These are phyloP conservation scores for Colletotrichum gigasporum DNA, from an alignment of 2,329 filamentous ascomycete genomes.

Conservation along the genomic window DNA sequence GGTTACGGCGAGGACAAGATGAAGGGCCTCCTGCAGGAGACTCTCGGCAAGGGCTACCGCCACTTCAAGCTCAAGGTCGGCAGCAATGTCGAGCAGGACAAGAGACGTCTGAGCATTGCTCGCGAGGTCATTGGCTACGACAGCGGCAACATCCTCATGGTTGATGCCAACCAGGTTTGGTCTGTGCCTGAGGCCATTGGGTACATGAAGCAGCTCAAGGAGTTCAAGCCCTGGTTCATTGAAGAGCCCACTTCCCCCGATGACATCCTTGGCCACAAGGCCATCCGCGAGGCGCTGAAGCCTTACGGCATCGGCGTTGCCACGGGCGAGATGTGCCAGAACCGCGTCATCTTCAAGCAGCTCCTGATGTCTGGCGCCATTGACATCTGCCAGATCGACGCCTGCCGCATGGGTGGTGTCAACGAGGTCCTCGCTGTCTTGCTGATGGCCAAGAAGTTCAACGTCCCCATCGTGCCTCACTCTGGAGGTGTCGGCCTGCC, in stretches of 20 bases:
- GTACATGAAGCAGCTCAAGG: slow-evolving; percentile 83
- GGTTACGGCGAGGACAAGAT: slow-evolving; percentile 91
- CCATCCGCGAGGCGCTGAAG: slow-evolving; percentile 81
- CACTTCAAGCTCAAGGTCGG: slow-evolving; percentile 96
- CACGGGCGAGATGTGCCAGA: slow-evolving; percentile 96
- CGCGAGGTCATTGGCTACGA: slow-evolving; percentile 85
- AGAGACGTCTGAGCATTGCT: slow-evolving; percentile 75
- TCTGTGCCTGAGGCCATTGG: slow-evolving; percentile 88
- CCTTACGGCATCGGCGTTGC: slow-evolving; percentile 83
- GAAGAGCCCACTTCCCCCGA: slow-evolving; percentile 93
- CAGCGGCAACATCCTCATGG: slow-evolving; percentile 86
- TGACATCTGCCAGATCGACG: slow-evolving; percentile 90
- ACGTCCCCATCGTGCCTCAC: slow-evolving; percentile 87
- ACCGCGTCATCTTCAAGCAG: slow-evolving; percentile 94
- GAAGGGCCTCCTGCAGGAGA: slow-evolving; percentile 77
- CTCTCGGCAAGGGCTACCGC: slow-evolving; percentile 77
- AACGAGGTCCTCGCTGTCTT: slow-evolving; percentile 94
- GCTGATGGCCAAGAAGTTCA: slow-evolving; percentile 82
- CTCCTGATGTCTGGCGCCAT: slow-evolving; percentile 82
- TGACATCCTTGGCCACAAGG: slow-evolving; percentile 88
- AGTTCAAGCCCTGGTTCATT: slow-evolving; percentile 93
- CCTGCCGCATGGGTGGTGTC: slow-evolving; percentile 87
- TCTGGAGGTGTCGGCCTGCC: slow-evolving; percentile 89
- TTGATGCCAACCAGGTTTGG: slow-evolving; percentile 94
- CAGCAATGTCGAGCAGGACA: slow-evolving; percentile 75